Conservation (phyloP, 495 filamentous ascomycete genomes). For the Tuber umbilicatum region DNA sequence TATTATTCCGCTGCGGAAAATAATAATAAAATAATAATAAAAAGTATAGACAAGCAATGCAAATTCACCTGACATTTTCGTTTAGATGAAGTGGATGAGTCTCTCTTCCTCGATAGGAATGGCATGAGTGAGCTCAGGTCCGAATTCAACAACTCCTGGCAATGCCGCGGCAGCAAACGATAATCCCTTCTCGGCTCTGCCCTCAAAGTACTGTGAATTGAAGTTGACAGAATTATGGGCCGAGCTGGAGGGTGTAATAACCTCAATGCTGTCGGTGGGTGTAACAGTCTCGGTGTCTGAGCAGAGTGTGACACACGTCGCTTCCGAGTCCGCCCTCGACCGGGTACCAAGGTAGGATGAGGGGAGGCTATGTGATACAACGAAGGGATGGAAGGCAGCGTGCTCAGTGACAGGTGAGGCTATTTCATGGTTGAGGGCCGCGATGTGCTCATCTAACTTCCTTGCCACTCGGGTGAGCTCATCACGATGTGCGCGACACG, state of each 20-base stretch:
- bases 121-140: constrained; percentile 29
- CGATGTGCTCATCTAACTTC: constrained; percentile 40
- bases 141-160: constrained; percentile 40
- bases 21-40: background rate
- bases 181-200: constrained; percentile 37
- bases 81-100: constrained; percentile 40
- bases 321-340: constrained; percentile 39
- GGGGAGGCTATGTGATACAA: background rate
- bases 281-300: constrained; percentile 42
- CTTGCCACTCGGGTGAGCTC: constrained; percentile 38
- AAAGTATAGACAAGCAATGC: background rate
- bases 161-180: constrained; percentile 41
- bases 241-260: constrained; percentile 39
- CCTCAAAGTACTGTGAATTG: constrained; percentile 28
- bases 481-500: constrained; percentile 33
- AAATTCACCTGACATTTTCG: background rate
- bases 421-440: constrained; percentile 36
- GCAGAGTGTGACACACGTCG: constrained; percentile 41
- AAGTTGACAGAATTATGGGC: constrained; percentile 40
- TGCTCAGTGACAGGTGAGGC: constrained; percentile 16
- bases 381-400: constrained; percentile 22
- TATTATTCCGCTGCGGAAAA: background rate
- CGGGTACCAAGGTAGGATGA: constrained; percentile 27
- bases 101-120: constrained; percentile 32
- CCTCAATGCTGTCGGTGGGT: constrained; percentile 35